Conservation (phyloP, 345 rosid genomes). For the Camelina neglecta region DNA sequence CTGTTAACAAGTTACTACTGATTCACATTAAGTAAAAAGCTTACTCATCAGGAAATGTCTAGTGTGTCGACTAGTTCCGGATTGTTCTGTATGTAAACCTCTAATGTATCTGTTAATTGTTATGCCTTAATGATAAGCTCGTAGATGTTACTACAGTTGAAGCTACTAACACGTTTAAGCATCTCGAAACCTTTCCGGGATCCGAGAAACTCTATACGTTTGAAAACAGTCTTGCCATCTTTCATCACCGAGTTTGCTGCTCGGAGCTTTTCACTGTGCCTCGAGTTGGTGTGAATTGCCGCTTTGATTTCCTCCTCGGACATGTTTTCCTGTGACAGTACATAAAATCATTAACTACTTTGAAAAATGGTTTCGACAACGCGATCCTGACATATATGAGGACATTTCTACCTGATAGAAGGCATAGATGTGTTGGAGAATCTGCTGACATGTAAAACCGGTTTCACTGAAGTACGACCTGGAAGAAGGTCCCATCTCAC, state of each 20-base stretch:
- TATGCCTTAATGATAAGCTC: slow-evolving; percentile 71
- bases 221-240: slow-evolving; percentile 52
- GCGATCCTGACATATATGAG: not conserved
- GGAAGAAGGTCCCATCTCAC: slow-evolving; percentile 82
- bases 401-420: slow-evolving; percentile 72
- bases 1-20: not conserved
- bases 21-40: slow-evolving; percentile 8
- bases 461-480: slow-evolving; percentile 67
- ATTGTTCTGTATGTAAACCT: slow-evolving; percentile 2
- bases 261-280: slow-evolving; percentile 72
- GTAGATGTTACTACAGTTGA: slow-evolving; percentile 66
- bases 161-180: slow-evolving; percentile 70
- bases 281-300: slow-evolving; percentile 76
- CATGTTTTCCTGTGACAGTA: slow-evolving; percentile 61
- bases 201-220: slow-evolving; percentile 68
- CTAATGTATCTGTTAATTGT: not conserved
- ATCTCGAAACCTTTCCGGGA: slow-evolving; percentile 67
- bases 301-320: slow-evolving; percentile 57
- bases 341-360: not conserved
- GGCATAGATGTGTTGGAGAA: slow-evolving; percentile 63
- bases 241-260: slow-evolving; percentile 44
- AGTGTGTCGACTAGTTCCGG: slow-evolving; percentile 3
- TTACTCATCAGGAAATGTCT: slow-evolving; percentile 8
- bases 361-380: not conserved
- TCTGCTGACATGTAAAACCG: slow-evolving; percentile 74